Conservation (phyloP, 163 green algal species). For the Coccomyxa subellipsoidea region DNA sequence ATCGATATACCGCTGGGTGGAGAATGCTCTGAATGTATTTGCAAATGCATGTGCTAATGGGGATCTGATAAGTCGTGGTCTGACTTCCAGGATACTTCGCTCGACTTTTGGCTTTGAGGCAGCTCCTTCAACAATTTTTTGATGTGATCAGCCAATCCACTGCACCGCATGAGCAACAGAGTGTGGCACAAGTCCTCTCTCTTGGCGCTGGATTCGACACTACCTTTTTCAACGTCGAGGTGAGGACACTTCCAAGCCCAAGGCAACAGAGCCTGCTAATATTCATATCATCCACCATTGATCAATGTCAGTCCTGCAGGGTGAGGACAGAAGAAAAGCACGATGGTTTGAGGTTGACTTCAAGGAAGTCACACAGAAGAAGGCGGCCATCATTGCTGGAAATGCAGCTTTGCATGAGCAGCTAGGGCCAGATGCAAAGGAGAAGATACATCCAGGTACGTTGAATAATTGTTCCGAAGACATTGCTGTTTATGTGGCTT, state of each 20-base stretch:
- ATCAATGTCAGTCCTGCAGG: too few relatives aligned
- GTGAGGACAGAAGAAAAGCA: constrained; percentile 14
- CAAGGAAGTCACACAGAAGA: constrained; percentile 39
- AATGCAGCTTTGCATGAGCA: not conserved
- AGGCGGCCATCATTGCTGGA: constrained; percentile 47
- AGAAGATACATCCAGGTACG: not conserved
- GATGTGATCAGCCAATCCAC: not conserved
- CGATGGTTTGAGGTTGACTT: constrained; percentile 84
- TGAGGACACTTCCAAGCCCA: not conserved
- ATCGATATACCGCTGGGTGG: too few relatives aligned
- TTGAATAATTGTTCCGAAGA: too few relatives aligned
- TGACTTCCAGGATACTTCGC: constrained; percentile 65
- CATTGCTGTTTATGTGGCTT: too few relatives aligned
- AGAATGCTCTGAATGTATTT: too few relatives aligned
- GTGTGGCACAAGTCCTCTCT: constrained; percentile 23
- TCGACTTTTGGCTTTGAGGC: constrained; percentile 43
- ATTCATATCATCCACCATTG: too few relatives aligned
- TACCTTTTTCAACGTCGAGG: constrained; percentile 71
- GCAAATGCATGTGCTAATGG: too few relatives aligned
- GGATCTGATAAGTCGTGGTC: not conserved
- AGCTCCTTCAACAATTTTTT: constrained; percentile 49
- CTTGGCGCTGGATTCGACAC: constrained; percentile 91
- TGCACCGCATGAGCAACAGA: constrained; percentile 12
- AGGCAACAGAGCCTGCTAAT: too few relatives aligned
- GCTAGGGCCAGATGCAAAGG: not conserved